Evolutionary conservation across 805 yeast genomes (phyloP).

Genomic region (Barnettozyma siamensis): DNA sequence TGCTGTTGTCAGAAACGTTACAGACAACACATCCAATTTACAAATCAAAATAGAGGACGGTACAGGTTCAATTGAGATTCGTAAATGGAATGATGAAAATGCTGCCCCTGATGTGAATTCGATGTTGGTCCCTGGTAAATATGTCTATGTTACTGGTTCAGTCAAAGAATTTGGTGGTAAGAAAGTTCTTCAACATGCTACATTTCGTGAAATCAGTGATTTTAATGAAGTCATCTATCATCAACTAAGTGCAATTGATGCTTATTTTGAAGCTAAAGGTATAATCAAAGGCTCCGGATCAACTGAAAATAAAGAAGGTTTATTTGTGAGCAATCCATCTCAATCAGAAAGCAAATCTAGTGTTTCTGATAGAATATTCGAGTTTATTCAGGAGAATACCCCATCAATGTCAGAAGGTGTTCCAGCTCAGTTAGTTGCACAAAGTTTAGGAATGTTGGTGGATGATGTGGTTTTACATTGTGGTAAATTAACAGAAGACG

Average conservation of each 20-base stretch:
- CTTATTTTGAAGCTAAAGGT: constrained; percentile 53
- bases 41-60: constrained; percentile 70
- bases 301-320: constrained; percentile 19
- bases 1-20: constrained; percentile 64
- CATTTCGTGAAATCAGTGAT: constrained; percentile 50
- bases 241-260: constrained; percentile 54
- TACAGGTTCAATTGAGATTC: constrained; percentile 59
- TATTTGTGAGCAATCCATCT: constrained; percentile 41
- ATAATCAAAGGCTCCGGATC: constrained; percentile 16
- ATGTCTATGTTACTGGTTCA: constrained; percentile 55
- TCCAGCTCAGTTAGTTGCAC: constrained; percentile 58
- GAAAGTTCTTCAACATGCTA: constrained; percentile 59
- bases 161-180: constrained; percentile 56
- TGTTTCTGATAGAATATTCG: constrained; percentile 40
- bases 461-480: constrained; percentile 47
- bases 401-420: constrained; percentile 69
- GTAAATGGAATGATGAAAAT: constrained; percentile 55
- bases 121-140: constrained; percentile 41
- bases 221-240: constrained; percentile 68
- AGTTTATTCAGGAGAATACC: constrained; percentile 44
- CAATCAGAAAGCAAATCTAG: constrained; percentile 25
- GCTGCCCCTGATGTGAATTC: constrained; percentile 30
- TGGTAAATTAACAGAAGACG: constrained; percentile 55
- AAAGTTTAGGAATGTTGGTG: constrained; percentile 44
- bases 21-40: constrained; percentile 51